Percentiles rank a stretch among this genome's conserved stretches.
These are phyloP conservation scores for Pterothamnion heteromorphum DNA, from an alignment of 31 red algal genomes.

Conservation along the genomic window DNA sequence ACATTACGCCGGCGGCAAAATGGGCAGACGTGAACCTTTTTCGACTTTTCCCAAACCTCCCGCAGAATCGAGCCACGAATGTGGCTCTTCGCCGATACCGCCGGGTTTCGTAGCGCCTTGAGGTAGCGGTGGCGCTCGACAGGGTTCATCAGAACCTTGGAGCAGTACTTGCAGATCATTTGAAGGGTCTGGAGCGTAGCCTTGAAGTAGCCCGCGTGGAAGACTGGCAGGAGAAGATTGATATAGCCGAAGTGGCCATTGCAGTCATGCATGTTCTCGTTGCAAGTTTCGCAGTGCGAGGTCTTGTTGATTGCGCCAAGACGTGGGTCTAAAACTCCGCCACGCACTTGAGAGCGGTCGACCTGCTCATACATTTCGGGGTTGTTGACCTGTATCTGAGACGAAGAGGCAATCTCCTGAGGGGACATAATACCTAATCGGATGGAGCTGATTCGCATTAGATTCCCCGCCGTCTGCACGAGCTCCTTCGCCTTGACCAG, in stretches of 20 bases:
- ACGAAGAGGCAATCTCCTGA: slow-evolving; percentile 80
- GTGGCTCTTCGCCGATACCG: slow-evolving; percentile 62
- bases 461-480: slow-evolving; percentile 37
- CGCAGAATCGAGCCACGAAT: slow-evolving; percentile 59
- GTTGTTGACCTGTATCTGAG: slow-evolving; percentile 70
- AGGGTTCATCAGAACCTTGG: slow-evolving; percentile 62
- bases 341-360: slow-evolving; percentile 62
- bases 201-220: slow-evolving; percentile 91
- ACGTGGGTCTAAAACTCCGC: slow-evolving; percentile 72
- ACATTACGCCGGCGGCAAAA: slow-evolving; percentile 77
- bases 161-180: slow-evolving; percentile 94
- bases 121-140: slow-evolving; percentile 33
- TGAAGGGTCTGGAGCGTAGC: slow-evolving; percentile 77
- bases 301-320: slow-evolving; percentile 89
- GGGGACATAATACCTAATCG: slow-evolving; percentile 81
- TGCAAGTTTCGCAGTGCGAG: slow-evolving; percentile 82
- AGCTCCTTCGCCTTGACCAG: slow-evolving; percentile 55
- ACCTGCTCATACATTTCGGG: slow-evolving; percentile 66
- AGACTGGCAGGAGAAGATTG: slow-evolving; percentile 81
- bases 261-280: slow-evolving; percentile 67
- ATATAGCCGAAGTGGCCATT: slow-evolving; percentile 94
- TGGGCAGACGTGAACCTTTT: slow-evolving; percentile 62
- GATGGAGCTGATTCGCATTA: slow-evolving; percentile 66
- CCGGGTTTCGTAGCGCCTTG: slow-evolving; percentile 8
- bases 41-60: slow-evolving; percentile 71